Conservation (phyloP, 2,329 filamentous ascomycete species). For the Lachnellula cervina region DNA sequence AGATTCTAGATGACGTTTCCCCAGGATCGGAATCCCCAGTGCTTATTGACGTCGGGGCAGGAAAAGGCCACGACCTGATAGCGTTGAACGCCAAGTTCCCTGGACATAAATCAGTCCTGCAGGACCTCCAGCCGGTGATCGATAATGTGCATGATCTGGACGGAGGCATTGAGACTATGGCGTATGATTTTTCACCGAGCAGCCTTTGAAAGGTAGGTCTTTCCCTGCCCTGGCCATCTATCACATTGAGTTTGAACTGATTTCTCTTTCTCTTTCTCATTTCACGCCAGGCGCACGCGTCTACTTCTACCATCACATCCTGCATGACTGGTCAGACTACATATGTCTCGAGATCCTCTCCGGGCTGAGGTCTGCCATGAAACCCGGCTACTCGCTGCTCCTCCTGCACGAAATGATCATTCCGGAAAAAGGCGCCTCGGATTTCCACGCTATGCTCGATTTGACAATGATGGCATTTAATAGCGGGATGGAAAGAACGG, state of each 20-base stretch:
- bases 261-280: too few relatives aligned
- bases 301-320: constrained; percentile 37
- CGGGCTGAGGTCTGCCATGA: constrained; percentile 18
- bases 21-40: not conserved
- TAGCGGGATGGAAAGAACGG: constrained; percentile 32
- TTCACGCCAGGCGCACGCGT: constrained; percentile 21
- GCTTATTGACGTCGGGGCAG: constrained; percentile 14
- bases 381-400: constrained; percentile 19
- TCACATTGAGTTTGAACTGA: too few relatives aligned
- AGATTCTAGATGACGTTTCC: constrained; percentile 1
- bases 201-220: constrained; percentile 23
- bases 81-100: constrained; percentile 7
- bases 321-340: constrained; percentile 32
- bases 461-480: constrained; percentile 35
- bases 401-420: constrained; percentile 15
- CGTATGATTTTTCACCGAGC: constrained; percentile 28
- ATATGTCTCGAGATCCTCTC: constrained; percentile 25
- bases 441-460: constrained; percentile 29
- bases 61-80: constrained; percentile 9
- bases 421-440: not conserved
- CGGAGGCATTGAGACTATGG: constrained; percentile 24
- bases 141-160: constrained; percentile 4
- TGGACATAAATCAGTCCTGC: constrained; percentile 12
- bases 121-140: constrained; percentile 18
- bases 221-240: too few relatives aligned